Conservation (phyloP, 306 rosid genomes). For the Elaeagnus macrophylla region DNA sequence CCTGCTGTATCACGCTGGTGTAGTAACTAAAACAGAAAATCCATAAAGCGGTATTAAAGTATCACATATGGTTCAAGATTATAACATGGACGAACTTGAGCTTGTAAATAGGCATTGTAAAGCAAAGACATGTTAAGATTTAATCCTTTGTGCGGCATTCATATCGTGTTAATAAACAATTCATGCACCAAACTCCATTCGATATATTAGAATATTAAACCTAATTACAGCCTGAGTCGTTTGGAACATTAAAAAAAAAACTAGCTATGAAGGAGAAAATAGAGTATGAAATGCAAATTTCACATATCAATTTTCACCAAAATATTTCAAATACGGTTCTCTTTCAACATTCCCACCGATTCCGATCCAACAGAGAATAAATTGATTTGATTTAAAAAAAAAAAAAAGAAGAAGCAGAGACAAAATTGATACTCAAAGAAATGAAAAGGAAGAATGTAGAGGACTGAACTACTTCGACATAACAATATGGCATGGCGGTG, state of each 20-base stretch:
- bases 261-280: neutral
- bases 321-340: too few species aligned
- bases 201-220: neutral
- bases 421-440: neutral
- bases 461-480: constrained; percentile 27
- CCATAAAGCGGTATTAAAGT: too few species aligned
- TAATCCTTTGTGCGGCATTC: neutral
- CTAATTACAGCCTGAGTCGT: neutral
- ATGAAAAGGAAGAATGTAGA: neutral
- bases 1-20: too few species aligned
- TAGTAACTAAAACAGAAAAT: too few species aligned
- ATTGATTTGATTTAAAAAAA: too few species aligned
- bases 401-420: constrained; percentile 5
- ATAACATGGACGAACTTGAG: too few species aligned
- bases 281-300: neutral
- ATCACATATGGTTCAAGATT: too few species aligned
- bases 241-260: neutral
- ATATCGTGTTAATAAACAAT: neutral
- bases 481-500: constrained; percentile 34
- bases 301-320: neutral
- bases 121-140: neutral
- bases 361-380: neutral
- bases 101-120: neutral
- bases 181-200: neutral
- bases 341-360: constrained; percentile 1